phyloP scores from a whole-genome alignment of 2,329 filamentous ascomycete species.

The Xylariaceae sp. region DNA sequence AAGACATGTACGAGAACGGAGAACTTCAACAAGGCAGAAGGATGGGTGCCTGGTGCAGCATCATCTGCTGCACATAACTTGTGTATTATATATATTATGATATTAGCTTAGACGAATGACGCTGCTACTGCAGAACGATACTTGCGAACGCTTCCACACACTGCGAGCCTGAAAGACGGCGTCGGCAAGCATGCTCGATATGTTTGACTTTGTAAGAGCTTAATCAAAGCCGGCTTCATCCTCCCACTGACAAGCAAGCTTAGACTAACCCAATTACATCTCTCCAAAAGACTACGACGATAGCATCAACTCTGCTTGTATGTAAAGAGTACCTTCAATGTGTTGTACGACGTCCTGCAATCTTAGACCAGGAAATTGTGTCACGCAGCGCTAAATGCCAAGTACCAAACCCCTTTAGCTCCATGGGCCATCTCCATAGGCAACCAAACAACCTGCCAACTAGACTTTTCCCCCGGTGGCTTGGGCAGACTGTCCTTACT shows the following conservation, averaged over 20 bases:
- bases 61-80: constrained; percentile 15
- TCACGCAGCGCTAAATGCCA: neutral
- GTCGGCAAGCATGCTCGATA: neutral
- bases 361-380: neutral
- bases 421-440: neutral
- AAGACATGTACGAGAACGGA: neutral
- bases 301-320: neutral
- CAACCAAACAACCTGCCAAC: no score
- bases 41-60: constrained; percentile 23
- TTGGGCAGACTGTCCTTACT: constrained; percentile 3
- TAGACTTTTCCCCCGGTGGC: neutral
- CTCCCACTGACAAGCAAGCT: neutral
- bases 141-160: constrained; percentile 17
- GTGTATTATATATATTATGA: constrained; percentile 10
- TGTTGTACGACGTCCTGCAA: no score
- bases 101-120: constrained; percentile 9
- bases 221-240: neutral
- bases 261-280: neutral
- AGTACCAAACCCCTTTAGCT: constrained; percentile 5
- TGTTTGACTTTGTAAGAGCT: neutral
- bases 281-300: neutral
- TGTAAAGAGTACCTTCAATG: neutral
- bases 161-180: neutral
- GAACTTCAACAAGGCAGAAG: neutral
- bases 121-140: constrained; percentile 10